phyloP scores from a whole-genome alignment of 2,329 filamentous ascomycete species.

The Xylariales sp. region DNA sequence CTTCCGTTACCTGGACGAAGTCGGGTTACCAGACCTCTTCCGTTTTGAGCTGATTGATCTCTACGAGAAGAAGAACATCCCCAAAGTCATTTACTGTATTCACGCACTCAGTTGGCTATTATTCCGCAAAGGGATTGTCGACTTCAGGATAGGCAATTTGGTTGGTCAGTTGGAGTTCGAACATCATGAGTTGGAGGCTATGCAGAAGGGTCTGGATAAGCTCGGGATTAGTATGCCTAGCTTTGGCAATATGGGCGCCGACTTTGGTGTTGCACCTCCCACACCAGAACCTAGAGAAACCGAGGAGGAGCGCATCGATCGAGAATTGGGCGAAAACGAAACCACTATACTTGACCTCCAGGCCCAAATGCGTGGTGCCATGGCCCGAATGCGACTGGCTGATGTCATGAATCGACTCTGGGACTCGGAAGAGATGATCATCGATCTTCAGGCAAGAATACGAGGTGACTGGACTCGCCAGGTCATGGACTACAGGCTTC shows the following conservation, averaged over 20 bases:
- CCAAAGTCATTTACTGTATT: constrained; percentile 98
- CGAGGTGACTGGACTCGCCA: constrained; percentile 85
- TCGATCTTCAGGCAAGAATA: constrained; percentile 81
- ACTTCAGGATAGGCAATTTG: constrained; percentile 93
- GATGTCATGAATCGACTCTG: constrained; percentile 84
- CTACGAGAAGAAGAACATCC: constrained; percentile 99
- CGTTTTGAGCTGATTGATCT: constrained; percentile 95
- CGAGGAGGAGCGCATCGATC: constrained; percentile 81
- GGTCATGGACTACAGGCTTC: constrained; percentile 72
- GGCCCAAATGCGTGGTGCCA: constrained; percentile 76
- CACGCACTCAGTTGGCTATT: constrained; percentile 97
- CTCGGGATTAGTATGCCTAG: constrained; percentile 94
- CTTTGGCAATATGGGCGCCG: constrained; percentile 94
- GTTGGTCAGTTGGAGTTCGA: constrained; percentile 97
- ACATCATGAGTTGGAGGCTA: constrained; percentile 93
- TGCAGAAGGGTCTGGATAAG: constrained; percentile 94
- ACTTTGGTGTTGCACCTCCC: constrained; percentile 81
- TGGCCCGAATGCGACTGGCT: constrained; percentile 72
- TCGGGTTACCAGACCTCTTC: constrained; percentile 91
- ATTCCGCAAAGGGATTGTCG: constrained; percentile 88
- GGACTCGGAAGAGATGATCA: constrained; percentile 73
- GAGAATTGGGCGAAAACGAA: constrained; percentile 77
- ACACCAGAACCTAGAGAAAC: constrained; percentile 78
- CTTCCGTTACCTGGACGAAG: constrained; percentile 86
- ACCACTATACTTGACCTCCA: constrained; percentile 72